Percentiles rank a stretch among this genome's conserved stretches.
Evolutionary conservation across 148 eudicot genomes (phyloP).

Genomic region (Diospyros kaki): DNA sequence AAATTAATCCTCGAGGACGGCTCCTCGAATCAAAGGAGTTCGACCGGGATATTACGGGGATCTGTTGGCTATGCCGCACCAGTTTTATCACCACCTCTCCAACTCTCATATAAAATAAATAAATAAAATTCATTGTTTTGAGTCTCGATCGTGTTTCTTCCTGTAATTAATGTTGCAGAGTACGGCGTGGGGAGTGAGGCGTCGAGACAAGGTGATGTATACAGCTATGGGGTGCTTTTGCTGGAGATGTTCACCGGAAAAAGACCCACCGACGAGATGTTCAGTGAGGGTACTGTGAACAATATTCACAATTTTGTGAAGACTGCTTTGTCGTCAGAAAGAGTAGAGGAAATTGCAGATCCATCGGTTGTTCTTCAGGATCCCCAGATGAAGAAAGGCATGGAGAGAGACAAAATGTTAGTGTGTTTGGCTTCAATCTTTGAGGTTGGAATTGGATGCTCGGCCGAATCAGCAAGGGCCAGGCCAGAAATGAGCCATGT

Average conservation of each 20-base stretch:
- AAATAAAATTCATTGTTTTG: not conserved
- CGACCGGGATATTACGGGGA: constrained; percentile 8
- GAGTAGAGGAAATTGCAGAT: constrained; percentile 4
- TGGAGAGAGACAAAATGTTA: too few species aligned
- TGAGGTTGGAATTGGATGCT: too few species aligned
- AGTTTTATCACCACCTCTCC: not conserved
- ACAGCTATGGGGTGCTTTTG: constrained; percentile 19
- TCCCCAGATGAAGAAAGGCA: too few species aligned
- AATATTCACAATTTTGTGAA: not conserved
- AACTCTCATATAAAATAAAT: not conserved
- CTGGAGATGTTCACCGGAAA: constrained; percentile 12
- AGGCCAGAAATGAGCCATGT: too few species aligned
- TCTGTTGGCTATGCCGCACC: constrained; percentile 15
- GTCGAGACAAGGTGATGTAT: constrained; percentile 10
- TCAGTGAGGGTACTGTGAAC: not conserved
- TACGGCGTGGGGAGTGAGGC: constrained; percentile 12
- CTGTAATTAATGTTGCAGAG: constrained; percentile 3
- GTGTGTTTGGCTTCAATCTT: too few species aligned
- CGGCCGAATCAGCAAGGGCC: too few species aligned
- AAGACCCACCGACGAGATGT: constrained; percentile 14
- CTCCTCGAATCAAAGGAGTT: not conserved
- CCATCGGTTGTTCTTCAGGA: not conserved
- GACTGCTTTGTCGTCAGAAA: not conserved
- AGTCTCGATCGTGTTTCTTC: too few species aligned
- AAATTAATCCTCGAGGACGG: not conserved